Evolutionary conservation across 257 asterid genomes (phyloP).

Genomic region (Eustoma russellianum): DNA sequence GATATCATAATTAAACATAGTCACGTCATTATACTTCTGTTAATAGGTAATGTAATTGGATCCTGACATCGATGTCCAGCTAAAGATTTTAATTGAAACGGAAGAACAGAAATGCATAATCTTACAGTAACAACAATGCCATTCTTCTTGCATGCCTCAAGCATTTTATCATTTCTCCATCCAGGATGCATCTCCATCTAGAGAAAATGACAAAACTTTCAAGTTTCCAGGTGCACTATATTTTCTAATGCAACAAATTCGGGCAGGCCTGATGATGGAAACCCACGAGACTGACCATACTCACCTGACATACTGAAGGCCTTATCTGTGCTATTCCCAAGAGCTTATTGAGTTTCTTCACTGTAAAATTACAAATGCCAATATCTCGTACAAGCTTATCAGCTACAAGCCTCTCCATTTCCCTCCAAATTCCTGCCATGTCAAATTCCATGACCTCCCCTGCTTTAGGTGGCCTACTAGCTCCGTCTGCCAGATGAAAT

Average conservation of each 20-base stretch:
- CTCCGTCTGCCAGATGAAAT: conserved; percentile 49
- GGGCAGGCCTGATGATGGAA: too few species aligned
- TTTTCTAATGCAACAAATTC: too few species aligned
- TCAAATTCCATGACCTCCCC: conserved; percentile 54
- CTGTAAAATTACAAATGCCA: conserved; percentile 53
- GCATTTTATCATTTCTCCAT: conserved; percentile 78
- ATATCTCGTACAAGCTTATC: conserved; percentile 53
- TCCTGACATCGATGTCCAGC: not conserved
- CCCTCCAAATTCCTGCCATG: conserved; percentile 73
- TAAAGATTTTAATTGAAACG: not conserved
- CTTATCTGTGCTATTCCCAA: conserved; percentile 33
- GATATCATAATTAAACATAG: too few species aligned
- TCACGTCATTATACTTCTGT: too few species aligned
- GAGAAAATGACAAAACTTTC: not conserved
- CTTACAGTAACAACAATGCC: conserved; percentile 54
- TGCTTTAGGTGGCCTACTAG: conserved; percentile 42
- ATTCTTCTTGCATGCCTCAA: conserved; percentile 47
- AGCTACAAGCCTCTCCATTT: conserved; percentile 61
- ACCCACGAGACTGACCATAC: not conserved
- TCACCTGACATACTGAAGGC: conserved; percentile 73
- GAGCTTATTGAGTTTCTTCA: conserved; percentile 41
- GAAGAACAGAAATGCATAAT: not conserved
- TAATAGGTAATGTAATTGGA: not conserved
- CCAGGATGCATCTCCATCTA: conserved; percentile 93
- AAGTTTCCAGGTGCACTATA: too few species aligned